These are phyloP conservation scores for Trichocomaceae sp. DNA, from an alignment of 2,329 filamentous ascomycete species.

Conservation along the genomic window DNA sequence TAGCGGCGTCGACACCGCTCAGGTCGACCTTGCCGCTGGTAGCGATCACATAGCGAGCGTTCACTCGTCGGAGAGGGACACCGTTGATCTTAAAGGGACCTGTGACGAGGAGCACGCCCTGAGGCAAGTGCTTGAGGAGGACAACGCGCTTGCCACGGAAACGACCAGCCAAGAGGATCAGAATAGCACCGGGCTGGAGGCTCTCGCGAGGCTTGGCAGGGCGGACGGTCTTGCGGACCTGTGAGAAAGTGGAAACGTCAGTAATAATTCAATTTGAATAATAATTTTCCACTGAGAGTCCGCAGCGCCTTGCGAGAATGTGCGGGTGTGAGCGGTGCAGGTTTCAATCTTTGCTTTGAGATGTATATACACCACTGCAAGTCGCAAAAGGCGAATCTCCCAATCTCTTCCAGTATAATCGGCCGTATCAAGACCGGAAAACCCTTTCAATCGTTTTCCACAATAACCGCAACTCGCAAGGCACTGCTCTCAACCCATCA, in stretches of 20 bases:
- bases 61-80: constrained; percentile 80
- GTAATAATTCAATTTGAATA: background rate
- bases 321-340: background rate
- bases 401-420: constrained; percentile 14
- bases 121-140: constrained; percentile 93
- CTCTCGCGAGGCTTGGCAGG: constrained; percentile 79
- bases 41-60: constrained; percentile 46
- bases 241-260: constrained; percentile 22
- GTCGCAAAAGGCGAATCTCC: constrained; percentile 19
- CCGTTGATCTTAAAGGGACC: constrained; percentile 99
- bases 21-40: constrained; percentile 52
- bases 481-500: constrained; percentile 8
- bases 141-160: constrained; percentile 99
- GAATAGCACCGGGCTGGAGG: constrained; percentile 88
- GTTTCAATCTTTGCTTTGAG: background rate
- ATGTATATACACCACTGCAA: background rate
- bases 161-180: constrained; percentile 98
- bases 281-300: background rate
- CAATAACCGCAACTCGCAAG: constrained; percentile 4
- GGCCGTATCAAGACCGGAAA: background rate
- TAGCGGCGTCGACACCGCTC: constrained; percentile 65
- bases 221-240: constrained; percentile 93
- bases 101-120: constrained; percentile 97
- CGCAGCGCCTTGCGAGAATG: constrained; percentile 8
- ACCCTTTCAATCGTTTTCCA: background rate